Evolutionary conservation across 495 filamentous ascomycete species (phyloP), one percentile per base, ranked within the genome.

Genomic region (Aeminium ludgeri): DNA sequence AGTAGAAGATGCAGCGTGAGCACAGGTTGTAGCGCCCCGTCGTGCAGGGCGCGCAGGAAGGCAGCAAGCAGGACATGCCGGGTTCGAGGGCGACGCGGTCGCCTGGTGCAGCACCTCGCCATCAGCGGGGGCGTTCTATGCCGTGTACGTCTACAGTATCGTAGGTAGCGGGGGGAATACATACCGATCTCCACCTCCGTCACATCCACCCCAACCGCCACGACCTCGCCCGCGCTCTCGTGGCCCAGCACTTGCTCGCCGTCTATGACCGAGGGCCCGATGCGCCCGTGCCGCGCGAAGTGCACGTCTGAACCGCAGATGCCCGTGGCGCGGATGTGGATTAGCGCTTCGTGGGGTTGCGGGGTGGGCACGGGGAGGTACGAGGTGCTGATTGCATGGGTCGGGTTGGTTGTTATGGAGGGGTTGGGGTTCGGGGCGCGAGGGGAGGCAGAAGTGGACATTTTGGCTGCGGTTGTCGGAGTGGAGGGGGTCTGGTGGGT

Each of bases 11-110:
- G 33, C 52, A 44, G 8, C 46, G 17, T 16, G 41, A 41, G 20
- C 52, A 54, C 2, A n/a, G 49, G 36, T 54, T 54, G 36, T 54
- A 54, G n/a, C 45, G 30, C 11, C 52, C 52, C 7, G 41, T 54
- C 4, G 43, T 36, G 39, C 52, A 54, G 17, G 25, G 10, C 6
- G 48, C 45, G 42, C 52, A 54, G 25, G 48, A 44, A 3, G 50
- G 50, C 36, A 42, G 39, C 11, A 18, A 37, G 36, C 52, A 54
- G 12, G 49, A 45, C 6, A 54, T 44, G 28, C 45, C 48, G 37
- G 34, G 40, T 40, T 54, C 52, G 29, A 54, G 31, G 13, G 52
- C 52, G 3, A 54, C 52, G 1, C 43, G 30, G 28, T 54, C 52
- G 20, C 52, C 50, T 42, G 29, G 8, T 20, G 31, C 17, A 1